Percentiles rank a stretch among this genome's conserved stretches.
Evolutionary conservation across 805 yeast species (phyloP).

Genomic region (Maudiozyma saulgeensis): DNA sequence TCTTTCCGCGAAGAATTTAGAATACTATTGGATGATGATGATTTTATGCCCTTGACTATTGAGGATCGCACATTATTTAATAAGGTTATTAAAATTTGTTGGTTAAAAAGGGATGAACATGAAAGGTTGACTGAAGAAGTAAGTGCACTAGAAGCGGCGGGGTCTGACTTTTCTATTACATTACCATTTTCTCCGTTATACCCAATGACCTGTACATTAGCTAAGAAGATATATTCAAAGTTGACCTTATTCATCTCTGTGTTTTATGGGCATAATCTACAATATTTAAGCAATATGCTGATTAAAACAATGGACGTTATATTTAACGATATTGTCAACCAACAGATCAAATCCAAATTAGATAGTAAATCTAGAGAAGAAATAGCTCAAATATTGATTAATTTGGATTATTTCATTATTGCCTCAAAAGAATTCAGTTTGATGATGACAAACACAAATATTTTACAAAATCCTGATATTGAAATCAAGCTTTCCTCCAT

Average conservation of each 20-base stretch:
- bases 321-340: slow-evolving; percentile 57
- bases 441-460: slow-evolving; percentile 31
- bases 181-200: slow-evolving; percentile 85
- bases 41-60: slow-evolving; percentile 78
- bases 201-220: slow-evolving; percentile 73
- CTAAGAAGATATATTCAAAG: slow-evolving; percentile 55
- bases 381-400: slow-evolving; percentile 78
- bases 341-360: slow-evolving; percentile 49
- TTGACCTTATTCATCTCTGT: slow-evolving; percentile 57
- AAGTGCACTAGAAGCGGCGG: slow-evolving; percentile 1
- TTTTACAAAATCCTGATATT: slow-evolving; percentile 31
- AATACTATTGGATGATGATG: slow-evolving; percentile 61
- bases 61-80: slow-evolving; percentile 51
- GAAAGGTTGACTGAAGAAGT: slow-evolving; percentile 7
- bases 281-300: slow-evolving; percentile 49
- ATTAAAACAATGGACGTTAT: slow-evolving; percentile 56
- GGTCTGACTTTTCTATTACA: slow-evolving; percentile 43
- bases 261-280: slow-evolving; percentile 53
- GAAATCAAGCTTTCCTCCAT: slow-evolving; percentile 43
- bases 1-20: slow-evolving; percentile 55
- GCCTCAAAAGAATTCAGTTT: slow-evolving; percentile 58
- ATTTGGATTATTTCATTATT: slow-evolving; percentile 74
- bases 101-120: slow-evolving; percentile 51
- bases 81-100: slow-evolving; percentile 52
- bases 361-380: slow-evolving; percentile 78